A percentile compares a stretch with the other conserved stretches of the same genome.
Conservation (phyloP, 2,329 filamentous ascomycete genomes). For the Exophiala oligosperma region DNA sequence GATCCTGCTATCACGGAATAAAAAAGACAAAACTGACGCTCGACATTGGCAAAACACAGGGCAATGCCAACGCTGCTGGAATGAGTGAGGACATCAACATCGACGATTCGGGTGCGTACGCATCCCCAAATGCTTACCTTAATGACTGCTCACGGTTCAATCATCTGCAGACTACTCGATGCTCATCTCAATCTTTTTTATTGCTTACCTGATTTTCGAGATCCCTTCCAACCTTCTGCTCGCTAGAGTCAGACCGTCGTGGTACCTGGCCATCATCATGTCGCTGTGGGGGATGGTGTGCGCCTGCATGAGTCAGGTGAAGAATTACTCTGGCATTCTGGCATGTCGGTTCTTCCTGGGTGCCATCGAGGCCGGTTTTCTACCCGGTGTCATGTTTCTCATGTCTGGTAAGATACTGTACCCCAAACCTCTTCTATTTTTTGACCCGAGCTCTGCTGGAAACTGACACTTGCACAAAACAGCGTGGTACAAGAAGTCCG, state of each 20-base stretch:
- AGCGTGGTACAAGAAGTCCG: constrained; percentile 59
- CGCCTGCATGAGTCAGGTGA: constrained; percentile 35
- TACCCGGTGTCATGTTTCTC: constrained; percentile 58
- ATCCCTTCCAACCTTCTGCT: constrained; percentile 6
- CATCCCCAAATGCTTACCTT: not conserved
- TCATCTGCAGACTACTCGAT: constrained; percentile 1
- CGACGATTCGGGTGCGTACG: too few relatives aligned
- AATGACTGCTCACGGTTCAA: not conserved
- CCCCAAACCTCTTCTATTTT: too few relatives aligned
- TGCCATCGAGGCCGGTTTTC: constrained; percentile 53
- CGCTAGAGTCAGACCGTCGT: constrained; percentile 40
- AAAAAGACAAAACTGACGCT: not conserved
- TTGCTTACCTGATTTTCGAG: constrained; percentile 46
- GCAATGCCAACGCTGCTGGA: constrained; percentile 8
- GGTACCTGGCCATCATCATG: constrained; percentile 42
- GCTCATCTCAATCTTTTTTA: constrained; percentile 45
- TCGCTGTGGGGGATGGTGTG: constrained; percentile 36
- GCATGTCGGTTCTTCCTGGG: constrained; percentile 51
- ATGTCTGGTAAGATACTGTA: constrained; percentile 46
- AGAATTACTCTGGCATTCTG: constrained; percentile 49
- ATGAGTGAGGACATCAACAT: constrained; percentile 5
- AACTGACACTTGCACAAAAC: too few relatives aligned
- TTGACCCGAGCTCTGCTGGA: too few relatives aligned
- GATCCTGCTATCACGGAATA: too few relatives aligned
- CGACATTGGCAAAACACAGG: not conserved